Base-by-base conservation (phyloP, 345 rosid genomes). In the Bretschneidera sinensis region DNA sequence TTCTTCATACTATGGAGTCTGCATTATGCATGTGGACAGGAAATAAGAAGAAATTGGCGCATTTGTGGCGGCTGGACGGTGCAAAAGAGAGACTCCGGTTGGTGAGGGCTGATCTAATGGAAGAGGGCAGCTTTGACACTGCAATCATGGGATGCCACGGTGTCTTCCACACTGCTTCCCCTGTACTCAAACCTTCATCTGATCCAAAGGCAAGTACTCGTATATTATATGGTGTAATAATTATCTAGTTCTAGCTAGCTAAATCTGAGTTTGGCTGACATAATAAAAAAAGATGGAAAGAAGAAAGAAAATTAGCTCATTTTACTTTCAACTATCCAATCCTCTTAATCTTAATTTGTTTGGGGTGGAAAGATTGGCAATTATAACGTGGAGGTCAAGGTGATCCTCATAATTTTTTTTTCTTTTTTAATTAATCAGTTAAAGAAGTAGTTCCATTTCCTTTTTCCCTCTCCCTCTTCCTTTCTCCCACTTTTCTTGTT, bases 181-280 rank as follows among this genome's bases (percentile, higher is more conserved):
- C 98, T 22, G 98, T 92, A 0, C 43, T 85, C 21, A 82, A 70
- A 61, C 89, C 94, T 57, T 75, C 89, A 18, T 67, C 86, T 34
- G 89, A 87, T 73, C 97, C 97, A 43, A 82, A 87, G 96, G 97
- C 78, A 86, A n/a, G n/a, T n/a, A n/a, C n/a, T n/a, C n/a, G n/a
- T n/a, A n/a, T n/a, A n/a, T n/a, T n/a, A n/a, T n/a, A n/a, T 58
- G 50, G 34, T 53, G 13, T 7, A 11, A 0, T 28, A 9, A 6
- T 22, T 45, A 43, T 1, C 22, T 55, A 0, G 45, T 18, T 5
- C 9, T 24, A 6, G 28, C n/a, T n/a, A n/a, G n/a, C n/a, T n/a
- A n/a, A n/a, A n/a, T n/a, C n/a, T n/a, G n/a, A n/a, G n/a, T n/a
- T n/a, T n/a, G n/a, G n/a, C n/a, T n/a, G n/a, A n/a, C n/a, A n/a